Base-by-base conservation (phyloP, 306 rosid genomes). In the Dryas drummondii region DNA sequence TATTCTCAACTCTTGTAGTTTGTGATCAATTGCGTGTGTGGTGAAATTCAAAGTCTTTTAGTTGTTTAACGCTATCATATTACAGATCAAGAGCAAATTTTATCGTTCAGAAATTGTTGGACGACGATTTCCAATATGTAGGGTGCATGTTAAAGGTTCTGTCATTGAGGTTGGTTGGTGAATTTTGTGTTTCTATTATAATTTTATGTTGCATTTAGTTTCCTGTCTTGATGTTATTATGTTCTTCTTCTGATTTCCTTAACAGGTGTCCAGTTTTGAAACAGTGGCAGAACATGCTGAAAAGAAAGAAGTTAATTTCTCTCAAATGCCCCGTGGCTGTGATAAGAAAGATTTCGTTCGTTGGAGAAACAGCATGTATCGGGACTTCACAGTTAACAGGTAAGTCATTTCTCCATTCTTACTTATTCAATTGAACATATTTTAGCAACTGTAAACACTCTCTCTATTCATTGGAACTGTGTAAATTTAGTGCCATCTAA, bases 341-440 rank as follows among this genome's bases (percentile, higher is more conserved):
- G 75, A 72, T 41, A 63, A 73, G 76, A 76, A 81, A 64, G 93
- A 90, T 78, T 79, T 78, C 49, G 63, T 77, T 49, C 97, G 79
- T 66, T 87, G 87, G 88, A 87, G 81, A 84, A 90, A 83, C 83
- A 79, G 93, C 86, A 50, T 87, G 77, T 68, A 67, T 42, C 85
- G 98, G 77, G 98, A 94, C 84, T 94, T 90, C 84, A 94, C 97
- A 75, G 69, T 94, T 76, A 94, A 92, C 81, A 86, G 97, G 99
- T 86, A 69, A 64, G 22, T 41, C 47, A 58, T 53, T 37, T 37
- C 15, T 58, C 8, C 7, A 47, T 6, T 17, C 40, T 22, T 79
- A 11, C n/a, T n/a, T 4, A 7, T 49, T 2, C 37, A 13, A 40
- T 17, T 61, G 42, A 14, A 10, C 40, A 7, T 22, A 45, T 71